Conservation (phyloP, 2,329 filamentous ascomycete species). For the Fusarium sp. region DNA sequence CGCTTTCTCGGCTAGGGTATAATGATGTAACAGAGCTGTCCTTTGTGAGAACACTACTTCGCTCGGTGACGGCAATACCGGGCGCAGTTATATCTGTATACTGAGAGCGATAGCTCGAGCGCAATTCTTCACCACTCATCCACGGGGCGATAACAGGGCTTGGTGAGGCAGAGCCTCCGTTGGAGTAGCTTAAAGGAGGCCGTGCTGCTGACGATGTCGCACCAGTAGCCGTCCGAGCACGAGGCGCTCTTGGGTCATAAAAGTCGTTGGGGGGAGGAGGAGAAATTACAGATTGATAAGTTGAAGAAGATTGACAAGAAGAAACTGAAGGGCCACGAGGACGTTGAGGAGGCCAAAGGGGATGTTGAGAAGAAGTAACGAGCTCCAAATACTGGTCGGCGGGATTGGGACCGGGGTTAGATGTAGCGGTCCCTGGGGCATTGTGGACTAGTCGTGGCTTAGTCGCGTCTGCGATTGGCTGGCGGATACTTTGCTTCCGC, state of each 20-base stretch:
- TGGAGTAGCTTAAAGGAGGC: constrained; percentile 47
- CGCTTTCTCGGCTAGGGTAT: constrained; percentile 47
- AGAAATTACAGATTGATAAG: constrained; percentile 55
- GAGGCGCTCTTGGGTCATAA: constrained; percentile 49
- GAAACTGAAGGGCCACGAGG: constrained; percentile 60
- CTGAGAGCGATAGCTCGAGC: constrained; percentile 68
- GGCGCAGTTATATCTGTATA: constrained; percentile 64
- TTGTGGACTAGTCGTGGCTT: constrained; percentile 45
- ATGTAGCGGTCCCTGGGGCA: constrained; percentile 28
- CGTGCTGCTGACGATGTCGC: constrained; percentile 43
- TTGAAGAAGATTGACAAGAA: constrained; percentile 59
- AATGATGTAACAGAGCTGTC: constrained; percentile 78
- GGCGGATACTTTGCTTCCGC: constrained; percentile 64
- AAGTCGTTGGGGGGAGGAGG: constrained; percentile 54
- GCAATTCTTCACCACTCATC: constrained; percentile 62
- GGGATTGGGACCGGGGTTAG: constrained; percentile 42
- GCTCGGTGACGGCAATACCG: constrained; percentile 77
- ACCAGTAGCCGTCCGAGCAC: constrained; percentile 46
- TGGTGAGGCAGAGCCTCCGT: constrained; percentile 52
- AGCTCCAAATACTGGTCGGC: constrained; percentile 49
- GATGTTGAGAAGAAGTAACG: constrained; percentile 46
- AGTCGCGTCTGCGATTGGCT: constrained; percentile 52
- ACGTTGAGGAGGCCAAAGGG: constrained; percentile 54
- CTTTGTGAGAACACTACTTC: constrained; percentile 84
- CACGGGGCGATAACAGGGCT: constrained; percentile 58